Base-by-base conservation (phyloP, 352 stramenopile species). In the Blastocystis sp. region DNA sequence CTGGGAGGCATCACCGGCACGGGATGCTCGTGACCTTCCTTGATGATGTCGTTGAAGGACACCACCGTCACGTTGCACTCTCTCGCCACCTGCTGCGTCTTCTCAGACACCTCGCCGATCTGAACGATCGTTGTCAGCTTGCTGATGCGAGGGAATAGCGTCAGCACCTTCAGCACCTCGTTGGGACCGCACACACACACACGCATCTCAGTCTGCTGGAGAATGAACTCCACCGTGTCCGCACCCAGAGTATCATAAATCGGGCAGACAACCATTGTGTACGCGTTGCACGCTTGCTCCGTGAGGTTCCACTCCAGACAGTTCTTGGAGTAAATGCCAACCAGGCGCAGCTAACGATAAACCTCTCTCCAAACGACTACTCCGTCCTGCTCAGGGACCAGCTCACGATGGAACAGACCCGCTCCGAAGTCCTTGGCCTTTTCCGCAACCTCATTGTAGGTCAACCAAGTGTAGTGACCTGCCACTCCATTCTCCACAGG, bases 321-420 rank as follows among this genome's bases (percentile, higher is more conserved):
- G 87, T 98, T 98, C 87, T 94, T 96, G 90, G 96, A 96, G 89
- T 97, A 98, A 67, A 98, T 91, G 34, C 90, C 94, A 21, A 97
- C 61, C 84, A 95, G 92, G 40, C 88, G 88, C 48, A 92, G 53
- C 71, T 67, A 67, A 24, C 46, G 56, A 34, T 53, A 42, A 44
- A 1, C 16, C 9, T 18, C 4, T 11, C 16, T 1, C 18, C 0
- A 16, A 48, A 79, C 6, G 21, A 14, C 9, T 16, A 79, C 69
- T 11, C 64, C 36, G 14, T 38, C 44, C 16, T 34, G 14, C 27
- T 79, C 11, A 65, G 69, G 38, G 6, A 64, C 18, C 8, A 87
- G 24, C 40, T 64, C 38, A 4, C 14, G 57, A 40, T 73, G 27
- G 11, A 67, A n/a, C 48, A 86, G 63, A 71, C 65, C 81, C 51